Base-by-base conservation (phyloP, 2,329 filamentous ascomycete species). In the Magnaporthiopsis poae region DNA sequence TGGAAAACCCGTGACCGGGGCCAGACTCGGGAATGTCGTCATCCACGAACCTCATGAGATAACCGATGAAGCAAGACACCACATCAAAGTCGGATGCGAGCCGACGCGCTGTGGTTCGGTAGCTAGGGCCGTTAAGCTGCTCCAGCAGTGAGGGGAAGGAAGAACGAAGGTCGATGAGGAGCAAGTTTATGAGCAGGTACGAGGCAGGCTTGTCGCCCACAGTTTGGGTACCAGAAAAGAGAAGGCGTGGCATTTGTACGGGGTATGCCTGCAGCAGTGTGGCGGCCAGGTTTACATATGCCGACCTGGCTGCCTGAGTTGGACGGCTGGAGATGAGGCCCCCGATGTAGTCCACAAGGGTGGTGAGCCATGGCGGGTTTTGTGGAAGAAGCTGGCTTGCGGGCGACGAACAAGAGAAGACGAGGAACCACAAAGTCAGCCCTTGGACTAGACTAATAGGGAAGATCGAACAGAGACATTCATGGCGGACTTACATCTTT, bases 111-210 rank as follows among this genome's bases (percentile, higher is more conserved):
- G 76, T 80, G 21, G 74, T 71, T 2, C 76, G 73, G 71, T 90
- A 89, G 2, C 78, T 76, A 1, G 81, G 77, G 31, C 77, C 80
- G 71, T 87, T 87, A 66, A 89, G 80, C 66, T 84, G 79, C 60
- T 81, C 79, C 1, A 90, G 78, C 1, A 90, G 78, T 2, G 81
- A 78, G 1, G 88, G 88, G 31, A 87, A 79, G 0, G 86, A 86
- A 15, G 87, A 83, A 60, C 86, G 83, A 33, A 90, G 79, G 72
- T 90, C 88, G 67, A 89, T 85, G 46, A 89, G 80, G 8, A 89
- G 72, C n/a, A 89, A 81, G 70, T 84, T 88, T 66, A 89, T 75
- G 67, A 90, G 81, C 4, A 90, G 77, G 71, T 87, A 89, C 0
- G 85, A 82, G 68, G 86, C 84, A 0, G 86, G 82, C 68, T 84